Evolutionary conservation across 208 protist species (phyloP).

Genomic region (Crithidia bombi): DNA sequence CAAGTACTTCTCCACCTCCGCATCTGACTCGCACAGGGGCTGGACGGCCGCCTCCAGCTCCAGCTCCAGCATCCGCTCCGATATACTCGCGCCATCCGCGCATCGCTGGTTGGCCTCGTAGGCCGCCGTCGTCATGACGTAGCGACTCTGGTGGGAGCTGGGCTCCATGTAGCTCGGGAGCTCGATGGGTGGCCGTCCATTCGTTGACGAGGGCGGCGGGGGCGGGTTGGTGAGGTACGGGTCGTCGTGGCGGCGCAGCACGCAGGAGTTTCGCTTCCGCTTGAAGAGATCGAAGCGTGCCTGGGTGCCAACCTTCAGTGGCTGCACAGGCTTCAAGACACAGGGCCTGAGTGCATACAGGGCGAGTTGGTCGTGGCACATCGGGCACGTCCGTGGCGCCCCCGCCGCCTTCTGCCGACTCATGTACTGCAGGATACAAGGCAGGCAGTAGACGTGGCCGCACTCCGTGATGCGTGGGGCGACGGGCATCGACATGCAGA

Average conservation of each 20-base stretch:
- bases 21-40: slow-evolving; percentile 64
- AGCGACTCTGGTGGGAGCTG: slow-evolving; percentile 65
- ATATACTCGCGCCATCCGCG: slow-evolving; percentile 53
- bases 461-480: slow-evolving; percentile 87
- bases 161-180: slow-evolving; percentile 62
- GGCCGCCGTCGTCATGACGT: slow-evolving; percentile 59
- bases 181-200: slow-evolving; percentile 16
- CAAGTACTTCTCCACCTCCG: slow-evolving; percentile 47
- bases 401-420: slow-evolving; percentile 43
- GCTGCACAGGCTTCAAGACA: slow-evolving; percentile 48
- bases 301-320: slow-evolving; percentile 36
- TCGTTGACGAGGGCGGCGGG: background rate
- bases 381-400: slow-evolving; percentile 69
- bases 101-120: slow-evolving; percentile 58
- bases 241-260: slow-evolving; percentile 78
- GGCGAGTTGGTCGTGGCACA: slow-evolving; percentile 69
- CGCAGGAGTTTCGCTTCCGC: slow-evolving; percentile 55
- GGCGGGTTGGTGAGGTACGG: slow-evolving; percentile 14
- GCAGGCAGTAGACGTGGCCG: slow-evolving; percentile 83
- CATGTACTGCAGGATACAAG: slow-evolving; percentile 82
- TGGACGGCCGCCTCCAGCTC: slow-evolving; percentile 29
- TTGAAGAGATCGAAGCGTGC: slow-evolving; percentile 75
- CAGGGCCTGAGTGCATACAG: slow-evolving; percentile 62
- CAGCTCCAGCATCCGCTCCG: slow-evolving; percentile 51
- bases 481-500: slow-evolving; percentile 75